Evolutionary conservation across 2,329 filamentous ascomycete genomes (phyloP).

Genomic region (Cercospora brassicicola): DNA sequence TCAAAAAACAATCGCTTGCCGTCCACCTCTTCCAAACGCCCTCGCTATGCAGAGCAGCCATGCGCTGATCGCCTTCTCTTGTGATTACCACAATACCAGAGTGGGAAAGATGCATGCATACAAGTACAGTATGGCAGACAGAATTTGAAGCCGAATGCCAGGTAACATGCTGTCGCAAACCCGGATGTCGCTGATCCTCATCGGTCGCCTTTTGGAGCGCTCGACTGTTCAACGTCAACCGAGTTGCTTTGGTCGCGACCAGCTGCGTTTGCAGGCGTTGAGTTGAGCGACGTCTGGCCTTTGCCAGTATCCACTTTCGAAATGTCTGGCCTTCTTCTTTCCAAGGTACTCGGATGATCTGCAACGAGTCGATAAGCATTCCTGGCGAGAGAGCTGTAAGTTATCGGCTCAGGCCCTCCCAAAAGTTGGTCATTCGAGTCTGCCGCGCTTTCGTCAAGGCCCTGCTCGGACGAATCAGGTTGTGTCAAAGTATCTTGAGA

Average conservation of each 20-base stretch:
- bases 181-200: neutral
- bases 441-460: neutral
- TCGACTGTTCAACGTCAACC: neutral
- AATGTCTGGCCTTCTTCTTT: neutral
- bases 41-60: neutral
- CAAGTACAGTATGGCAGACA: neutral
- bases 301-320: neutral
- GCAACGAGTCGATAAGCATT: slow-evolving; percentile 1
- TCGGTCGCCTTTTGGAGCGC: neutral
- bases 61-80: neutral
- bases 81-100: neutral
- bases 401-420: neutral
- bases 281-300: neutral
- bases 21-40: neutral
- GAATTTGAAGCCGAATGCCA: neutral
- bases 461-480: neutral
- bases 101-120: neutral
- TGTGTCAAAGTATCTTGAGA: neutral
- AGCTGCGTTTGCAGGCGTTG: neutral
- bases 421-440: too few species aligned
- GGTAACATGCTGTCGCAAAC: neutral
- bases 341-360: neutral
- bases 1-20: neutral
- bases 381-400: neutral
- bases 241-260: neutral